A percentile compares a stretch with the other conserved stretches of the same genome.
phyloP scores from a whole-genome alignment of 2,329 filamentous ascomycete genomes.

The Monosporascus sp. region DNA sequence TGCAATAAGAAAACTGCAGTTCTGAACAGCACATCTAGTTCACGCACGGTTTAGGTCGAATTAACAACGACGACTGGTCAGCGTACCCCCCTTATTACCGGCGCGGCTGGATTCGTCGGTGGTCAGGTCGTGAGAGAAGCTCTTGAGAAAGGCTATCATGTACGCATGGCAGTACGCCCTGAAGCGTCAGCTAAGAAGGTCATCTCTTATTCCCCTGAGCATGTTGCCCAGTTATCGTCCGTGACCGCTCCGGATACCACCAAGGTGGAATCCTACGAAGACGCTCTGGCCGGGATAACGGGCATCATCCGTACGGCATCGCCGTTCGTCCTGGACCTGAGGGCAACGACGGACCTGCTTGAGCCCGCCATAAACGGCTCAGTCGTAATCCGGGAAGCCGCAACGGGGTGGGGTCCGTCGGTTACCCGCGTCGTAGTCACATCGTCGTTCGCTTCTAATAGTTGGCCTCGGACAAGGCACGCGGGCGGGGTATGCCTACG shows the following conservation, averaged over 20 bases:
- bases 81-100: conserved; percentile 23
- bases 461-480: conserved; percentile 31
- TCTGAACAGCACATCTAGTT: too few relatives aligned
- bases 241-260: conserved; percentile 33
- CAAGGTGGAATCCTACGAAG: conserved; percentile 27
- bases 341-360: conserved; percentile 37
- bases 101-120: conserved; percentile 23
- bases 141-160: conserved; percentile 17
- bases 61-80: conserved; percentile 12
- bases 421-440: conserved; percentile 42
- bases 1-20: too few relatives aligned
- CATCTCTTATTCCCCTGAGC: conserved; percentile 8
- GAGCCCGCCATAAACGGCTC: conserved; percentile 38
- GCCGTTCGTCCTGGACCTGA: conserved; percentile 27
- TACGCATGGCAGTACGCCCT: conserved; percentile 19
- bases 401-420: conserved; percentile 17
- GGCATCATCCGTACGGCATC: conserved; percentile 40
- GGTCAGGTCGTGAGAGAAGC: conserved; percentile 24
- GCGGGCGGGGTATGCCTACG: conserved; percentile 36
- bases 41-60: too few relatives aligned
- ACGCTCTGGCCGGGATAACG: conserved; percentile 27
- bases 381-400: conserved; percentile 32
- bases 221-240: conserved; percentile 26
- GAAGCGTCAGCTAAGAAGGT: conserved; percentile 10
- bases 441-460: conserved; percentile 43